A percentile compares a stretch with the other conserved stretches of the same genome.
phyloP scores from a whole-genome alignment of 768 basidiomycete species.

The Sarcodon aspratus region DNA sequence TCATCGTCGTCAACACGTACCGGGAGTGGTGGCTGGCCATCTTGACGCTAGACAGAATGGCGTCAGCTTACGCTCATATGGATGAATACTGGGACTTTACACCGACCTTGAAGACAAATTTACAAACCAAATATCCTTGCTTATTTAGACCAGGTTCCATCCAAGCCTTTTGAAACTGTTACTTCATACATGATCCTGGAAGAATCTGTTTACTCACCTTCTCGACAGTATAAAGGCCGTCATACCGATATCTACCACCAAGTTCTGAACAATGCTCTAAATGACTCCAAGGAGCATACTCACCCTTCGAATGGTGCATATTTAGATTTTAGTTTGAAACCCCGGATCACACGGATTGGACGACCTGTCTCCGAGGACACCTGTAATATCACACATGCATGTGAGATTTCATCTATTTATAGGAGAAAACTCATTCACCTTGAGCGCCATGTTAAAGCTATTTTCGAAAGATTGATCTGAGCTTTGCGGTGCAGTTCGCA shows the following conservation, averaged over 20 bases:
- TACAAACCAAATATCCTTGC: slow-evolving; percentile 71
- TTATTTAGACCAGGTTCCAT: slow-evolving; percentile 58
- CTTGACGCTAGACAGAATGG: too few relatives aligned
- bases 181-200: not conserved
- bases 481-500: slow-evolving; percentile 83
- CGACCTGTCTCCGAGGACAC: slow-evolving; percentile 68
- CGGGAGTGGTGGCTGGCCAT: too few relatives aligned
- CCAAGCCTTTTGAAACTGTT: slow-evolving; percentile 43
- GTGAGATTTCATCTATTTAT: not conserved
- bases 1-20: too few relatives aligned
- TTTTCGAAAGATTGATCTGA: slow-evolving; percentile 77
- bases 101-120: slow-evolving; percentile 68
- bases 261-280: not conserved
- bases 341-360: slow-evolving; percentile 81
- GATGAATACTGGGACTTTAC: too few relatives aligned
- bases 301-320: slow-evolving; percentile 79
- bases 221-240: slow-evolving; percentile 77
- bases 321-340: slow-evolving; percentile 60
- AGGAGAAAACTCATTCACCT: slow-evolving; percentile 23
- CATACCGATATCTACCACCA: slow-evolving; percentile 67
- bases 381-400: slow-evolving; percentile 22
- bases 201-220: slow-evolving; percentile 29
- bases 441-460: slow-evolving; percentile 54
- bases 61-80: too few relatives aligned
- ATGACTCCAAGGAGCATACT: slow-evolving; percentile 4